Conservation (phyloP, 768 basidiomycete species). For the Phlebiopsis gigantea region DNA sequence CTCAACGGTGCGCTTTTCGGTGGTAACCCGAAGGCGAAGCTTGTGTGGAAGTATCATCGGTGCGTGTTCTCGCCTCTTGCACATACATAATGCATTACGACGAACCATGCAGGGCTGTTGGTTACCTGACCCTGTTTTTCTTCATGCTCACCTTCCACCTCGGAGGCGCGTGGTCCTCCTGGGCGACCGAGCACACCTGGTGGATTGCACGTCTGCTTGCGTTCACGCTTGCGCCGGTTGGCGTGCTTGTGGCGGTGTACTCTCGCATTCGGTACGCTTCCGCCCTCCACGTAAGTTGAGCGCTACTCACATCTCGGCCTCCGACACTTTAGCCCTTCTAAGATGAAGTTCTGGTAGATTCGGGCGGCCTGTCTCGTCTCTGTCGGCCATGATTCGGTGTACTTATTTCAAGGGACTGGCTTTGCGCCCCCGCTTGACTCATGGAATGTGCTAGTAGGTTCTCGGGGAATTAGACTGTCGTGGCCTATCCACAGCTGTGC, state of each 20-base stretch:
- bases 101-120: constrained; percentile 48
- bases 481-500: background rate
- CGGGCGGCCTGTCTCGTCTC: background rate
- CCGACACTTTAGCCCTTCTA: constrained; percentile 41
- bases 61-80: constrained; percentile 18
- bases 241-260: constrained; percentile 39
- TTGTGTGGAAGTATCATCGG: constrained; percentile 84
- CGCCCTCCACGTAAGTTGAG: background rate
- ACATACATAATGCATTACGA: background rate
- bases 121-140: constrained; percentile 62
- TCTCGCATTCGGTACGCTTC: constrained; percentile 40
- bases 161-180: constrained; percentile 66
- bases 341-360: constrained; percentile 53
- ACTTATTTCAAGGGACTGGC: no score
- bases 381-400: background rate
- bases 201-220: constrained; percentile 40
- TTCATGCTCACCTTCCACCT: constrained; percentile 61
- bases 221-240: constrained; percentile 50
- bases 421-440: background rate
- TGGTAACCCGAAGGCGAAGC: constrained; percentile 65
- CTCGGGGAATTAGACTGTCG: background rate
- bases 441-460: background rate
- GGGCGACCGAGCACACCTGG: constrained; percentile 38
- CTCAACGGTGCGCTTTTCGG: constrained; percentile 64
- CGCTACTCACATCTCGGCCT: background rate